These are phyloP conservation scores for Boletus barrowsii DNA, from an alignment of 768 basidiomycete genomes.

Conservation along the genomic window DNA sequence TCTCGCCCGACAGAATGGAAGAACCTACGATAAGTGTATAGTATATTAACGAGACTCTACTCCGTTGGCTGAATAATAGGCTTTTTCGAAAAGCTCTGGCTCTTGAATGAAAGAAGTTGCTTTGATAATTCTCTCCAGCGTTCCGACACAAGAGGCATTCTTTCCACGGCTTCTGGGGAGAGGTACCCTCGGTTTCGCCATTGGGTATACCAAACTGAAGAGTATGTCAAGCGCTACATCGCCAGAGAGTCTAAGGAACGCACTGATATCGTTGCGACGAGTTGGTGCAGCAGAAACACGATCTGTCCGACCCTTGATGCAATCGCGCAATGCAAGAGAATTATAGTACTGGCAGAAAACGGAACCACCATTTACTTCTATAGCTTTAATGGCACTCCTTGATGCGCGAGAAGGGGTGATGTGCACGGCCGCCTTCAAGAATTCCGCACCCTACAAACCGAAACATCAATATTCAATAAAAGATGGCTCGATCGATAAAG, in stretches of 20 bases:
- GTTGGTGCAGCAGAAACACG: conserved; percentile 75
- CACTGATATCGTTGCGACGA: conserved; percentile 82
- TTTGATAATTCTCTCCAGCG: conserved; percentile 66
- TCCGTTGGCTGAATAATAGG: conserved; percentile 16
- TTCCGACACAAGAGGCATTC: conserved; percentile 63
- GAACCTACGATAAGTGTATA: conserved; percentile 20
- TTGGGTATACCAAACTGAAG: conserved; percentile 73
- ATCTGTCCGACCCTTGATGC: conserved; percentile 68
- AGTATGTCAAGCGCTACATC: conserved; percentile 1
- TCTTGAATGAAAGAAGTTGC: conserved; percentile 55
- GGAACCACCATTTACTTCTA: conserved; percentile 78
- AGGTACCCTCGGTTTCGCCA: conserved; percentile 75
- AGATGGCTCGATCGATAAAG: background rate
- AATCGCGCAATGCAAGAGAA: conserved; percentile 75
- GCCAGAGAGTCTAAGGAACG: conserved; percentile 28
- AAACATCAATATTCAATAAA: background rate
- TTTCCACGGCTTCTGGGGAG: conserved; percentile 53
- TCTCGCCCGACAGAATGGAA: conserved; percentile 58
- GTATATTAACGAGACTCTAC: conserved; percentile 14
- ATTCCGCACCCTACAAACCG: conserved; percentile 53
- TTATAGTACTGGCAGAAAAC: conserved; percentile 94
- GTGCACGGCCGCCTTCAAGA: conserved; percentile 69
- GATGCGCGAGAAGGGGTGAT: conserved; percentile 84
- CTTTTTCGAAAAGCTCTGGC: conserved; percentile 31
- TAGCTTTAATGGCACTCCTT: conserved; percentile 77